Evolutionary conservation across 2,329 filamentous ascomycete species (phyloP), one percentile per base, ranked within the genome.

Genomic region (Aspergillus carbonarius): DNA sequence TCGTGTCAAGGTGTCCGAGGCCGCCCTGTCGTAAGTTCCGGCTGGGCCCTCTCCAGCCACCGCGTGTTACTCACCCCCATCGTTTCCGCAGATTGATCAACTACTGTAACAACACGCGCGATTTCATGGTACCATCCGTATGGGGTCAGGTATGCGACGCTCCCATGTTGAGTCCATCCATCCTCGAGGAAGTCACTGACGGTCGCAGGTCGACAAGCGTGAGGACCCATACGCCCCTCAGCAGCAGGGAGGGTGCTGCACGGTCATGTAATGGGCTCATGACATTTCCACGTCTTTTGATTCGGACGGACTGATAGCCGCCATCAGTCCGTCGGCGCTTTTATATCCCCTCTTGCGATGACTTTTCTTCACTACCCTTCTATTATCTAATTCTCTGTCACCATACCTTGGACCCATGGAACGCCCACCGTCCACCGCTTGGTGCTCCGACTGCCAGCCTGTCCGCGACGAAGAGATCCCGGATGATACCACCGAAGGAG

Each of bases 181-280:
- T 10, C 15, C 10, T 37, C 25, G 20, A 13, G 13, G 25, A 17
- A 49, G 55, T 40, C 17, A 34, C 61, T 66, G 63, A 60, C 34
- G 32, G 15, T 39, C 53, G 37, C 48, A 87, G 83, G 92, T 98
- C 65, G 92, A 96, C 74, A 93, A 92, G 83, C 89, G 90, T 76
- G 95, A 98, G 75, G 95, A 99, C 76, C 95, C 95, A n/a, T 99
- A 99, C 76, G 92, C 93, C 71, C 93, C 93, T 68, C 93, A 96
- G 82, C 92, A 96, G 81, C 91, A 86, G 57, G 90, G 88, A 74
- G 90, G 92, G 71, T 99, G 95, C 86, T 99, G 95, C 82, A 84
- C 89, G 71, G 88, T 99, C 79, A 98, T 98, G 93, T 98, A 83
- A 81, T 68, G 68, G 65, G 53, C 60, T 67, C 66, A 71, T 69